A percentile compares a stretch with the other conserved stretches of the same genome.
phyloP scores from a whole-genome alignment of 805 yeast species.

The Cyberlindnera sargentensis region DNA sequence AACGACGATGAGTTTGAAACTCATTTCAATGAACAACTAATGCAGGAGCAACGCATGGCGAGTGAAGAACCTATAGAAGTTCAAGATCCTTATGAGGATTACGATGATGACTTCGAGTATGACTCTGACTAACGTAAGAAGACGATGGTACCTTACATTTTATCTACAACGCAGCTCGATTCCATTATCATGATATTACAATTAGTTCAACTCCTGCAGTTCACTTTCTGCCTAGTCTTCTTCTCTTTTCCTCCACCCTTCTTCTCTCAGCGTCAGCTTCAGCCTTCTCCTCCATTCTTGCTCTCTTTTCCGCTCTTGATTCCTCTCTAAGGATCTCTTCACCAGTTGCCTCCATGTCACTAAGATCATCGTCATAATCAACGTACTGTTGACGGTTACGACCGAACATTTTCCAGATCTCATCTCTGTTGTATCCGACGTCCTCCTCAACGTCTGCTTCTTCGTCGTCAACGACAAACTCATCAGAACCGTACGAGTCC shows the following conservation, averaged over 20 bases:
- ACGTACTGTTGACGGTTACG: slow-evolving; percentile 40
- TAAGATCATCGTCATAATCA: slow-evolving; percentile 41
- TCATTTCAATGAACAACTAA: slow-evolving; percentile 9
- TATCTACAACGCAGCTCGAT: no score
- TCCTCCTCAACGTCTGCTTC: slow-evolving; percentile 19
- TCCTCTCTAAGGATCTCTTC: slow-evolving; percentile 85
- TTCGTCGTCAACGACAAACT: slow-evolving; percentile 52
- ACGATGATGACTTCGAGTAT: slow-evolving; percentile 35
- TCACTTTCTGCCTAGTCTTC: slow-evolving; percentile 21
- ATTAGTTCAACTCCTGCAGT: not conserved
- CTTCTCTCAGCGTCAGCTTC: slow-evolving; percentile 58
- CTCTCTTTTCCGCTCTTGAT: slow-evolving; percentile 55
- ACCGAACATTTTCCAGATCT: slow-evolving; percentile 85
- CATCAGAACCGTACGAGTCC: slow-evolving; percentile 26
- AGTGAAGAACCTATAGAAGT: not conserved
- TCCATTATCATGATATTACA: not conserved
- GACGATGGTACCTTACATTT: not conserved
- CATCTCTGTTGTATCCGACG: slow-evolving; percentile 68
- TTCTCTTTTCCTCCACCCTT: slow-evolving; percentile 42
- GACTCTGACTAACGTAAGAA: slow-evolving; percentile 26
- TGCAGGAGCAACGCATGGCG: slow-evolving; percentile 5
- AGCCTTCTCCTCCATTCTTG: slow-evolving; percentile 65
- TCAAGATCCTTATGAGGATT: slow-evolving; percentile 11
- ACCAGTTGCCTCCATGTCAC: slow-evolving; percentile 92
- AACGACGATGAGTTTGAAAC: slow-evolving; percentile 16